Evolutionary conservation across 2,329 filamentous ascomycete species (phyloP).

Genomic region (Blumeria graminis): DNA sequence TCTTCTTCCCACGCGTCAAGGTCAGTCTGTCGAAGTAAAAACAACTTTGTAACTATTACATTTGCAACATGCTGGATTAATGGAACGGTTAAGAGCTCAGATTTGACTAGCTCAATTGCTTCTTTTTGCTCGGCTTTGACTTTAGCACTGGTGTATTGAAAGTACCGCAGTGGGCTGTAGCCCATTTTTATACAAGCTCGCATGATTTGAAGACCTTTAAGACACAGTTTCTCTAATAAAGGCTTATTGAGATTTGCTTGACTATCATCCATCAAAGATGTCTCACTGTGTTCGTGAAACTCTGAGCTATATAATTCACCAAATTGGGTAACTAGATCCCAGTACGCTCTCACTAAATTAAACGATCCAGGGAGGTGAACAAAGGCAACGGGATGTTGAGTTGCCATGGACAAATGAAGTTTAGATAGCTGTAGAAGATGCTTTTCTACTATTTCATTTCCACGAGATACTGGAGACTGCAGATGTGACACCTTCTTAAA

Average conservation of each 20-base stretch:
- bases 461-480: constrained; percentile 25
- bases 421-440: constrained; percentile 81
- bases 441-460: constrained; percentile 47
- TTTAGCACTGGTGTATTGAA: constrained; percentile 56
- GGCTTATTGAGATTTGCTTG: constrained; percentile 29
- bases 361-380: constrained; percentile 59
- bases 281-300: constrained; percentile 18
- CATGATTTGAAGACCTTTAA: constrained; percentile 64
- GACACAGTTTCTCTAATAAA: constrained; percentile 51
- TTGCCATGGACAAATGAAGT: constrained; percentile 69
- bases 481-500: constrained; percentile 36
- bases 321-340: constrained; percentile 55
- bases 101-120: constrained; percentile 45
- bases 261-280: constrained; percentile 22
- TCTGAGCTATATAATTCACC: constrained; percentile 41
- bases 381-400: constrained; percentile 59
- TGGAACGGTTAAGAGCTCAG: constrained; percentile 47
- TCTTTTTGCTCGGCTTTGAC: constrained; percentile 52
- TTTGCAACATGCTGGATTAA: constrained; percentile 67
- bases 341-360: constrained; percentile 58
- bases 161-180: constrained; percentile 55
- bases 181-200: constrained; percentile 68
- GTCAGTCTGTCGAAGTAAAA: constrained; percentile 67
- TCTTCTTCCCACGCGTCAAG: constrained; percentile 84
- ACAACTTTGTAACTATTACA: constrained; percentile 62